Percentiles rank a stretch among this genome's conserved stretches.
These are phyloP conservation scores for Angophora floribunda DNA, from an alignment of 345 rosid genomes.

Conservation along the genomic window DNA sequence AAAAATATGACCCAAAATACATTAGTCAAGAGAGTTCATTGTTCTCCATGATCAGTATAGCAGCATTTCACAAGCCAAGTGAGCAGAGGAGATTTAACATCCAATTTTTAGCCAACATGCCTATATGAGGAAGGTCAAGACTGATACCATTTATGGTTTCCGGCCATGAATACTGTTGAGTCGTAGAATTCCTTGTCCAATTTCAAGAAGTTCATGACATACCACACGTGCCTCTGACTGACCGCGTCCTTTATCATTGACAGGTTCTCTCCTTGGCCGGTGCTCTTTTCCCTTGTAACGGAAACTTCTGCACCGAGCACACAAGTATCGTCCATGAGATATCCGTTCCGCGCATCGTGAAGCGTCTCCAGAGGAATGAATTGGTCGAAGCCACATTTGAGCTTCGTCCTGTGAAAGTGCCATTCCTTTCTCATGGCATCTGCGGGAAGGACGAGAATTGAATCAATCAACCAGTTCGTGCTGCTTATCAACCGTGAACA, in stretches of 20 bases:
- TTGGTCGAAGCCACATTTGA: slow-evolving; percentile 34
- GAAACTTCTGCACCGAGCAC: slow-evolving; percentile 32
- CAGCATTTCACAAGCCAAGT: background rate
- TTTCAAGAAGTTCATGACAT: slow-evolving; percentile 17
- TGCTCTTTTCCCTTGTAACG: slow-evolving; percentile 17
- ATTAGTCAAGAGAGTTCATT: background rate
- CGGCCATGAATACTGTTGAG: slow-evolving; percentile 10
- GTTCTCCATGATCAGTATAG: background rate
- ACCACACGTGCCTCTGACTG: slow-evolving; percentile 12
- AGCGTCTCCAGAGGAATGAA: slow-evolving; percentile 11
- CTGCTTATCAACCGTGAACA: background rate
- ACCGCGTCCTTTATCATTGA: slow-evolving; percentile 2
- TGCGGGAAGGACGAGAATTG: background rate
- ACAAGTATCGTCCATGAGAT: slow-evolving; percentile 20
- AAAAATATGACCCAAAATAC: background rate
- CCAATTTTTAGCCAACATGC: background rate
- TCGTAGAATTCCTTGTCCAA: background rate
- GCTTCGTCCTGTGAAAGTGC: slow-evolving; percentile 19
- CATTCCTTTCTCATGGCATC: slow-evolving; percentile 14
- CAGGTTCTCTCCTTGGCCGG: slow-evolving; percentile 19
- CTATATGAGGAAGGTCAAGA: background rate
- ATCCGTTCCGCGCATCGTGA: slow-evolving; percentile 16
- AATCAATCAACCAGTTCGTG: background rate
- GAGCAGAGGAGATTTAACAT: background rate
- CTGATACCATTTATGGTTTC: slow-evolving; percentile 25